These are phyloP conservation scores for Arctostaphylos glauca DNA, from an alignment of 148 eudicot species.

Conservation along the genomic window DNA sequence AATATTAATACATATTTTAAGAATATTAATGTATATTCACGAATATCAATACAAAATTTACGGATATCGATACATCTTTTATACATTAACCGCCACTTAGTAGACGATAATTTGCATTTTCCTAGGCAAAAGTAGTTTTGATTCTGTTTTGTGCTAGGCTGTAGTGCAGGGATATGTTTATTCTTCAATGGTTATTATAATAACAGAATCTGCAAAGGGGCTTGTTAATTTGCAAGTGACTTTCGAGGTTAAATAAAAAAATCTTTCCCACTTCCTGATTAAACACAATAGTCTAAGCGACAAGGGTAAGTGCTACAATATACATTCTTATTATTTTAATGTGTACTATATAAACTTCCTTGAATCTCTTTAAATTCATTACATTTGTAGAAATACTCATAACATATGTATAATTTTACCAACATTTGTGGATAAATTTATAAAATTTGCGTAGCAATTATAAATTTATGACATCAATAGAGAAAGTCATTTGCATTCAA, in stretches of 20 bases:
- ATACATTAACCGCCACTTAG: too few species aligned
- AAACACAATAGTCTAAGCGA: conserved; percentile 14
- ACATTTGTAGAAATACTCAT: too few species aligned
- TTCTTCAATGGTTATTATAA: conserved; percentile 20
- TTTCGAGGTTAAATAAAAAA: background rate
- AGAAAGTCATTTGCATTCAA: too few species aligned
- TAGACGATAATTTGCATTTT: too few species aligned
- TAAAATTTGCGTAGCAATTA: background rate
- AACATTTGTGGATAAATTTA: background rate
- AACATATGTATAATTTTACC: background rate
- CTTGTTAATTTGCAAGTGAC: conserved; percentile 18
- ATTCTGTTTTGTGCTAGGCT: conserved; percentile 31
- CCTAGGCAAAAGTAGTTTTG: conserved; percentile 12
- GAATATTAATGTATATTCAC: too few species aligned
- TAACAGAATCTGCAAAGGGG: conserved; percentile 14
- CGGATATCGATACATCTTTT: too few species aligned
- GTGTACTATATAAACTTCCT: too few species aligned
- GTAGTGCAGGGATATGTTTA: conserved; percentile 24
- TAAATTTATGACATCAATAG: too few species aligned
- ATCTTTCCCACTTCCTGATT: conserved; percentile 17
- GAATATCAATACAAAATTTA: too few species aligned
- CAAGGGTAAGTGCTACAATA: background rate
- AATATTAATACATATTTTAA: too few species aligned
- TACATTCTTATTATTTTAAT: background rate
- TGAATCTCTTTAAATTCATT: background rate